Evolutionary conservation across 495 filamentous ascomycete genomes (phyloP).

Genomic region (Ramalina peruviana): DNA sequence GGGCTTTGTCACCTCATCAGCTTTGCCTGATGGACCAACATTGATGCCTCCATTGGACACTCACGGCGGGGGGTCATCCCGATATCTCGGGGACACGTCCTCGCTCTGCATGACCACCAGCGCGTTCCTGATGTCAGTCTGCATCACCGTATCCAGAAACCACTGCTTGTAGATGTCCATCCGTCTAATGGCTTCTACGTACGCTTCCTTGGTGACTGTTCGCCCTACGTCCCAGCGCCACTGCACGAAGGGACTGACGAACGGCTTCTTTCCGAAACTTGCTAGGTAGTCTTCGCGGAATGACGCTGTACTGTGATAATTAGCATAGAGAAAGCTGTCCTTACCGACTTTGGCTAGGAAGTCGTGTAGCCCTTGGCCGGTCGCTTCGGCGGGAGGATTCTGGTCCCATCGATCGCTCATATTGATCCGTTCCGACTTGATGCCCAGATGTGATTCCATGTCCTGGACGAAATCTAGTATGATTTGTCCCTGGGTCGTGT

Average conservation of each 20-base stretch:
- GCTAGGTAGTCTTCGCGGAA: neutral
- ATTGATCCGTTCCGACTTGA: neutral
- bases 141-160: neutral
- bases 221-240: neutral
- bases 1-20: neutral
- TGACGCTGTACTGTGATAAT: neutral
- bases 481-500: neutral
- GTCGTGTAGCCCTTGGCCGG: neutral
- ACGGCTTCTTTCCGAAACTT: neutral
- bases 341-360: constrained; percentile 1
- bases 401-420: neutral
- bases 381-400: neutral
- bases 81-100: constrained; percentile 3
- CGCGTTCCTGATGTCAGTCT: neutral
- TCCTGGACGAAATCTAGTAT: constrained; percentile 1
- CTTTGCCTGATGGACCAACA: neutral
- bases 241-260: neutral
- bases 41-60: neutral
- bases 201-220: neutral
- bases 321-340: neutral
- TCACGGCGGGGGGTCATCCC: neutral
- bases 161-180: constrained; percentile 5
- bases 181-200: neutral
- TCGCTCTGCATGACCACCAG: constrained; percentile 4
- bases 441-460: neutral